These are phyloP conservation scores for Trametes sanguinea DNA, from an alignment of 768 basidiomycete species.

Conservation along the genomic window DNA sequence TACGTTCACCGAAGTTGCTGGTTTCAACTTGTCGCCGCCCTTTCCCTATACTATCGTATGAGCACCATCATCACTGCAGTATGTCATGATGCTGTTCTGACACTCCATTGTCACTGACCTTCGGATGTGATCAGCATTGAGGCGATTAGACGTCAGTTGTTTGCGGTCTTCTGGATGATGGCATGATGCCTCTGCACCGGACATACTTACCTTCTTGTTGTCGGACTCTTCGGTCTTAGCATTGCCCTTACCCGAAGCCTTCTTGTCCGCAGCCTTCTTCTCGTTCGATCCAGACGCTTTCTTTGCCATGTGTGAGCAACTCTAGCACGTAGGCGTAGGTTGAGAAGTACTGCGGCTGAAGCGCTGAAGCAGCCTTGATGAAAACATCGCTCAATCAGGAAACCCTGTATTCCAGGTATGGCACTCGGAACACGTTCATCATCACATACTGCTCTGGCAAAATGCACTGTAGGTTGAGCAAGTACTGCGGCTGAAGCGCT, in stretches of 20 bases:
- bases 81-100: no score
- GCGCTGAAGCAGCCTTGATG: no score
- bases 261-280: slow-evolving; percentile 43
- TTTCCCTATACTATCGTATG: slow-evolving; percentile 42
- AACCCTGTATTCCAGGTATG: not conserved
- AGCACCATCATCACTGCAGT: no score
- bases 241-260: slow-evolving; percentile 31
- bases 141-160: no score
- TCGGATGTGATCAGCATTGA: no score
- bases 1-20: slow-evolving; percentile 82
- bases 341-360: no score
- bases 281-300: slow-evolving; percentile 26
- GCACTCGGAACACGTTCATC: no score
- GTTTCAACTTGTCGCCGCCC: slow-evolving; percentile 54
- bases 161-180: not conserved
- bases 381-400: not conserved
- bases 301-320: slow-evolving; percentile 19
- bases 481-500: no score
- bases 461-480: no score
- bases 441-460: no score
- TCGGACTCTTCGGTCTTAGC: slow-evolving; percentile 20
- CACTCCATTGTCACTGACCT: no score
- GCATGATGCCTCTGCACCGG: not conserved
- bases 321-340: not conserved
- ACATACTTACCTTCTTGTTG: slow-evolving; percentile 16